Conservation (phyloP, 2,329 filamentous ascomycete genomes). For the Sordariomycetes sp. region DNA sequence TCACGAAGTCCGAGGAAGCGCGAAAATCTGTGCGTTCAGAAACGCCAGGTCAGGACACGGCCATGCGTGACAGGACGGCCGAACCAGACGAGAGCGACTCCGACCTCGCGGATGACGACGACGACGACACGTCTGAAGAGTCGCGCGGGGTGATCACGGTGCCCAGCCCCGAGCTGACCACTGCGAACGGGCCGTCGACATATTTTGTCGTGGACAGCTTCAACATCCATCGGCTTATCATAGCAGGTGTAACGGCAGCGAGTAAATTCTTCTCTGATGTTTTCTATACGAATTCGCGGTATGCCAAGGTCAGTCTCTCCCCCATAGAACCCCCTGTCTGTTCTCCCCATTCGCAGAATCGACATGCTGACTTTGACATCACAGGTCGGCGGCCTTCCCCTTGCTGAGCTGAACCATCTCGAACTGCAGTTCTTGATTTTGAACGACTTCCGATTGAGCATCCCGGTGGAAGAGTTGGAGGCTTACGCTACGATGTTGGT, state of each 20-base stretch:
- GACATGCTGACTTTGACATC: constrained; percentile 7
- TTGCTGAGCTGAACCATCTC: constrained; percentile 89
- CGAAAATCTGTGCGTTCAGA: constrained; percentile 18
- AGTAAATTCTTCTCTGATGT: constrained; percentile 99
- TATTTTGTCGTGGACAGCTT: constrained; percentile 96
- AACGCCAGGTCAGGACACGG: constrained; percentile 5
- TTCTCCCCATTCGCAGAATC: neutral
- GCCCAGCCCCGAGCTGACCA: constrained; percentile 15
- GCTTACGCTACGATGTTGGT: constrained; percentile 98
- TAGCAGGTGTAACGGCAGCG: constrained; percentile 92
- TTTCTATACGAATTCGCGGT: constrained; percentile 98
- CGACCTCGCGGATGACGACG: constrained; percentile 39
- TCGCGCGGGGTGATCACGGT: constrained; percentile 10
- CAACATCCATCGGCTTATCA: constrained; percentile 95
- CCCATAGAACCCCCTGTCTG: no score
- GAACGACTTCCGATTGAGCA: constrained; percentile 90
- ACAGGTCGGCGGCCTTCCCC: constrained; percentile 86
- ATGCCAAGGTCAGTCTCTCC: constrained; percentile 71
- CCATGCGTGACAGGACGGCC: constrained; percentile 15
- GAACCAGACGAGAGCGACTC: constrained; percentile 36
- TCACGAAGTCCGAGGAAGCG: constrained; percentile 56
- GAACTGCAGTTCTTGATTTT: constrained; percentile 92
- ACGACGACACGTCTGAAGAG: no score
- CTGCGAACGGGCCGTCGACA: constrained; percentile 28
- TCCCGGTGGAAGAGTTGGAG: constrained; percentile 91